Percentiles rank a stretch among this genome's conserved stretches.
Evolutionary conservation across 495 filamentous ascomycete genomes (phyloP).

Genomic region (Rhizodiscina lignyota): DNA sequence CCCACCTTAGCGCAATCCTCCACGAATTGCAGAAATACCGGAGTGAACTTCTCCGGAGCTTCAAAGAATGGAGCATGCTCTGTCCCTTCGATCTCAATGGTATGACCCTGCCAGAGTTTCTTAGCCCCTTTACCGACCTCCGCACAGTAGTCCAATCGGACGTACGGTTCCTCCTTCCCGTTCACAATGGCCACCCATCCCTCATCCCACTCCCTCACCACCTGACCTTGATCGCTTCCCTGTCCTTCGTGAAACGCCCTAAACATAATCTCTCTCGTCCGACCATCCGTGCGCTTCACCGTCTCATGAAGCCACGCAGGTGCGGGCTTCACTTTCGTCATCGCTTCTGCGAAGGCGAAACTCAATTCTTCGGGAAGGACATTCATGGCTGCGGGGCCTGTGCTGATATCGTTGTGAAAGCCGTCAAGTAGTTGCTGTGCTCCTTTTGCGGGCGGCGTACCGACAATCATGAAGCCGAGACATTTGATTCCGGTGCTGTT

Average conservation of each 20-base stretch:
- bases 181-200: constrained; percentile 8
- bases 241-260: constrained; percentile 5
- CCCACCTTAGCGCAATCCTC: constrained; percentile 4
- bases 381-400: constrained; percentile 2
- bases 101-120: constrained; percentile 11
- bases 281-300: constrained; percentile 9
- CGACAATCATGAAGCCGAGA: constrained; percentile 12
- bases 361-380: constrained; percentile 3
- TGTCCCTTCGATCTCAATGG: constrained; percentile 4
- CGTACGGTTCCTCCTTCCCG: constrained; percentile 10
- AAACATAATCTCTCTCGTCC: constrained; percentile 8
- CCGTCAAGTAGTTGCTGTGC: constrained; percentile 4
- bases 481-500: background rate
- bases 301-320: constrained; percentile 10
- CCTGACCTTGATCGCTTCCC: constrained; percentile 8
- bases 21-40: constrained; percentile 9
- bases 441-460: constrained; percentile 10
- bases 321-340: constrained; percentile 2
- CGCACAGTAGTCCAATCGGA: constrained; percentile 9
- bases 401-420: constrained; percentile 5
- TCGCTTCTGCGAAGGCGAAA: constrained; percentile 1
- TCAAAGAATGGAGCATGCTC: constrained; percentile 13
- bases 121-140: constrained; percentile 6
- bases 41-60: constrained; percentile 5
- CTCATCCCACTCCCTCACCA: constrained; percentile 4